Conservation (phyloP, 1,284 basidiomycete genomes). For the Trametes versicolor region DNA sequence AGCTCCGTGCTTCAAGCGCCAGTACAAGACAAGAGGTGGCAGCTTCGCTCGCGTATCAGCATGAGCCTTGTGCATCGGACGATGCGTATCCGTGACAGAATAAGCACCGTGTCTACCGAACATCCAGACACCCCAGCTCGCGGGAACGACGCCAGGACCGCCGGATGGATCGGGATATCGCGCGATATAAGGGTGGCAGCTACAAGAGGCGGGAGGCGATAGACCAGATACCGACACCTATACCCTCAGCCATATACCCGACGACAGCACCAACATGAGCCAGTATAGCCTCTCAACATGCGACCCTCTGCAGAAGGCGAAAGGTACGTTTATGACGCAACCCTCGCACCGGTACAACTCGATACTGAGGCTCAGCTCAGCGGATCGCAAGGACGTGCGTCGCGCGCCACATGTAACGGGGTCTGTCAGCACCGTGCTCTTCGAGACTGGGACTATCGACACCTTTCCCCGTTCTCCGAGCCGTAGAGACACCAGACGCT, state of each 20-base stretch:
- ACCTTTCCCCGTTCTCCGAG: slow-evolving; percentile 1
- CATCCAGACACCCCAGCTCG: not conserved
- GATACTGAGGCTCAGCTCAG: slow-evolving; percentile 1
- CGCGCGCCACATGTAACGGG: slow-evolving; percentile 1
- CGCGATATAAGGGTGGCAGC: not conserved
- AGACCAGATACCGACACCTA: not conserved
- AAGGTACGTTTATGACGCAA: not conserved
- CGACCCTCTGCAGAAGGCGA: slow-evolving; percentile 8
- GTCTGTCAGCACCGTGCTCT: slow-evolving; percentile 20
- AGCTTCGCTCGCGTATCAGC: not conserved
- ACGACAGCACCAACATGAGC: slow-evolving; percentile 12
- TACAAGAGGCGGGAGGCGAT: not conserved
- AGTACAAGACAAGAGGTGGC: not conserved
- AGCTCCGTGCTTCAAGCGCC: not conserved
- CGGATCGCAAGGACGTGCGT: slow-evolving; percentile 17
- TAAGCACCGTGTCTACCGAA: not conserved
- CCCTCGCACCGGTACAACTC: not conserved
- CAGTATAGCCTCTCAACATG: slow-evolving; percentile 27
- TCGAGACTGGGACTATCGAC: slow-evolving; percentile 18
- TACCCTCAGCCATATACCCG: not conserved
- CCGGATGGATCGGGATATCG: not conserved
- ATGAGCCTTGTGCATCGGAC: not conserved
- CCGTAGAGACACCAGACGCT: not conserved
- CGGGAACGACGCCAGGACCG: not conserved
- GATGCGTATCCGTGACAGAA: not conserved